Conservation (phyloP, 2,329 filamentous ascomycete species). For the Zalaria sp. region DNA sequence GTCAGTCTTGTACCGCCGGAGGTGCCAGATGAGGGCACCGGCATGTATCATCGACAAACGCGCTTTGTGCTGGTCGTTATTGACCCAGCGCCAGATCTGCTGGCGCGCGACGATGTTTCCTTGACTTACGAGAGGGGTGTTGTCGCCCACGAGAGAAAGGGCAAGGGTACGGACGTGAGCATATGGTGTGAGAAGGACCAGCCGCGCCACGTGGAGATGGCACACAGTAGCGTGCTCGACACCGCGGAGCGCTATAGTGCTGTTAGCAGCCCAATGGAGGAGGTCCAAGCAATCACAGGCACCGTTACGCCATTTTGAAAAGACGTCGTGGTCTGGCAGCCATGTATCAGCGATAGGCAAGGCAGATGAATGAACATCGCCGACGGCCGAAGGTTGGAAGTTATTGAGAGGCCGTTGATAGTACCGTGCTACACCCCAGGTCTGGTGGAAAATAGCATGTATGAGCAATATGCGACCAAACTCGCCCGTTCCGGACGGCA, state of each 20-base stretch:
- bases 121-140: slow-evolving; percentile 1
- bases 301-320: slow-evolving; percentile 34
- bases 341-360: too few relatives aligned
- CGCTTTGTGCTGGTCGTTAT: slow-evolving; percentile 40
- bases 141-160: too few relatives aligned
- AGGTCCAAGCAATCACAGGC: slow-evolving; percentile 38
- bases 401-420: slow-evolving; percentile 28
- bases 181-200: slow-evolving; percentile 37
- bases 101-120: slow-evolving; percentile 14
- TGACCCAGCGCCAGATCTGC: slow-evolving; percentile 33
- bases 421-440: slow-evolving; percentile 34
- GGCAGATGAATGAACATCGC: slow-evolving; percentile 14
- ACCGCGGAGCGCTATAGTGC: slow-evolving; percentile 32
- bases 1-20: slow-evolving; percentile 34
- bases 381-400: slow-evolving; percentile 6
- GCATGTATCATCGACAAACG: slow-evolving; percentile 39
- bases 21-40: slow-evolving; percentile 37
- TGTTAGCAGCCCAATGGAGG: slow-evolving; percentile 44
- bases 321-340: slow-evolving; percentile 22
- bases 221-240: slow-evolving; percentile 41
- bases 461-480: slow-evolving; percentile 35
- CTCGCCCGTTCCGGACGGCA: slow-evolving; percentile 31
- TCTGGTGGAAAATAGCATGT: slow-evolving; percentile 35
- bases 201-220: slow-evolving; percentile 40
- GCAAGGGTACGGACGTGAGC: background rate